Base-by-base conservation (phyloP, 805 yeast species). In the Danielia reshetovae region DNA sequence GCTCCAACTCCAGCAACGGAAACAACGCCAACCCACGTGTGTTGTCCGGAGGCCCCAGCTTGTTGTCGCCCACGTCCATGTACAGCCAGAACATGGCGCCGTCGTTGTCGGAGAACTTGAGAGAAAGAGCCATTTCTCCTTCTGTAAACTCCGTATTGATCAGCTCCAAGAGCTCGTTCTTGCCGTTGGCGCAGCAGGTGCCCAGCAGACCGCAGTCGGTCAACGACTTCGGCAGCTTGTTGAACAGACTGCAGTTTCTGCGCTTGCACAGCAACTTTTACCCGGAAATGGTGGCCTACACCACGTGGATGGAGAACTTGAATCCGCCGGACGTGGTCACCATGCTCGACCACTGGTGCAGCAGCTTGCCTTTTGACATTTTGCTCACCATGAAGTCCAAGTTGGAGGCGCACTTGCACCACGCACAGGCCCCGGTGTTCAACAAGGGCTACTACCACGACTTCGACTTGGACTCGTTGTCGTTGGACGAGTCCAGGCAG, bases 301-400 rank as follows among this genome's bases (percentile, higher is more conserved):
- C 73, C 42, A 62, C 24, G 29, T 47, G 52, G 52, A 35, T 47
- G 24, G 52, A 47, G 37, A 39, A 17, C 30, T 61, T 78, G 52
- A 64, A 60, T 30, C 66, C 74, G n/a, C 67, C 65, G 29, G 81
- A 77, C 42, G 74, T 66, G 44, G 60, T 72, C 36, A 60, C 72
- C 32, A 71, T 75, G 55, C 64, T 76, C 39, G 82, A 77, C 46
- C 71, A 74, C 49, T 56, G 77, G 52, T 60, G 79, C 39, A 59
- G 68, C 30, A 62, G 63, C 38, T 55, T 77, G 44, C 71, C 76
- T 7, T 69, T 72, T 36, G 81, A 77, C 43, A 69, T 72, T 11
- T 54, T 76, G 41, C 59, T 67, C 23, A 64, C 75, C 32, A 71
- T 77, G 36, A 72, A 68, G 49, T 50, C 69, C 19, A 71, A 68